Conservation (phyloP, 345 rosid genomes). For the Ailanthus altissimus region DNA sequence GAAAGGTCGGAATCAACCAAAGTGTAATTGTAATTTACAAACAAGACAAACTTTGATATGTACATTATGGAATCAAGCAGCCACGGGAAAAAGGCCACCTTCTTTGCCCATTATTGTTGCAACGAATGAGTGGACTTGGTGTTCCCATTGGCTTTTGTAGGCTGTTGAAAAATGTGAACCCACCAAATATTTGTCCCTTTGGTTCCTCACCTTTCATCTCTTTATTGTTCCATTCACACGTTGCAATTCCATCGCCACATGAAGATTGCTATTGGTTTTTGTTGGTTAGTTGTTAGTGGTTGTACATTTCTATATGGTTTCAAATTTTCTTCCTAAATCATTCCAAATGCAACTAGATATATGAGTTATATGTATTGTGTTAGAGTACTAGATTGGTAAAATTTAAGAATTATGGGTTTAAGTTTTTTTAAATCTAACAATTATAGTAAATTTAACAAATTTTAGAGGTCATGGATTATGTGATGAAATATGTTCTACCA, state of each 20-base stretch:
- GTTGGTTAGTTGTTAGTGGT: not conserved
- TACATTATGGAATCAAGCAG: not conserved
- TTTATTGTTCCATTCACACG: not conserved
- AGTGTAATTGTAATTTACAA: not conserved
- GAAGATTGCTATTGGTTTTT: not conserved
- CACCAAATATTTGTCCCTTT: slow-evolving; percentile 13
- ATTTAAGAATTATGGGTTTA: too few species aligned
- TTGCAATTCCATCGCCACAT: not conserved
- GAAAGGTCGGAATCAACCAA: too few species aligned
- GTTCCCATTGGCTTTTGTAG: slow-evolving; percentile 10
- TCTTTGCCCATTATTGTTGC: not conserved
- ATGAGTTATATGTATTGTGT: not conserved
- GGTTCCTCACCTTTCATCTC: slow-evolving; percentile 17
- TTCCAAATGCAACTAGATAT: not conserved
- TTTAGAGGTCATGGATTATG: too few species aligned
- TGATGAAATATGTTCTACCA: too few species aligned
- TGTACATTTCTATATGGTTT: too few species aligned
- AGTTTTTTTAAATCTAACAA: too few species aligned
- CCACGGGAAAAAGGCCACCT: not conserved
- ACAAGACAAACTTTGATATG: not conserved
- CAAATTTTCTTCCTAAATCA: not conserved
- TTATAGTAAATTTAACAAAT: too few species aligned
- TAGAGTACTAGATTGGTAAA: too few species aligned
- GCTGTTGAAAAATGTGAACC: slow-evolving; percentile 27
- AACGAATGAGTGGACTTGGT: not conserved